These are phyloP conservation scores for Scortechinia acanthostroma DNA, from an alignment of 2,329 filamentous ascomycete genomes.

Conservation along the genomic window DNA sequence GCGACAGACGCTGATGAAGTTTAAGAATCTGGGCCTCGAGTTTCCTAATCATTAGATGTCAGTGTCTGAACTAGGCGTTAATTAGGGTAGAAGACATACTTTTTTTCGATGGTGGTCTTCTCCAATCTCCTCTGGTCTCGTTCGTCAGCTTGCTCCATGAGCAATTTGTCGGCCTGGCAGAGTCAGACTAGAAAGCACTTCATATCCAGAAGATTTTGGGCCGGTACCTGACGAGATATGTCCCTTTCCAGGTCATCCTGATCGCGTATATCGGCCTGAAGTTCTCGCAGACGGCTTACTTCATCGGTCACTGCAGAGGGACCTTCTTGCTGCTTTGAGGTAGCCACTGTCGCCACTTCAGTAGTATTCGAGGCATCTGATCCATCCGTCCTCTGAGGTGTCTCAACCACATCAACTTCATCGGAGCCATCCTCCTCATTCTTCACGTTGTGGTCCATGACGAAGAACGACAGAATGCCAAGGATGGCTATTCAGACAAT, in stretches of 20 bases:
- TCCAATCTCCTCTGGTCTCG: not conserved
- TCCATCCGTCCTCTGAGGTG: too few relatives aligned
- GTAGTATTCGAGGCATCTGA: too few relatives aligned
- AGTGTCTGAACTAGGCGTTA: too few relatives aligned
- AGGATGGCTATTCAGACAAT: too few relatives aligned
- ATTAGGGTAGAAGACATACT: not conserved
- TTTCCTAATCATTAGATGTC: too few relatives aligned
- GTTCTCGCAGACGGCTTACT: conserved; percentile 33
- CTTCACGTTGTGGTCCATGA: too few relatives aligned
- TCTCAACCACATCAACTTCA: too few relatives aligned
- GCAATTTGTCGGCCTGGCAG: conserved; percentile 14
- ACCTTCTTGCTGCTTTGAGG: too few relatives aligned
- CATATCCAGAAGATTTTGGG: too few relatives aligned
- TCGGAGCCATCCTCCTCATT: too few relatives aligned
- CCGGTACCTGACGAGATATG: conserved; percentile 60
- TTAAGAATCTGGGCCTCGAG: not conserved
- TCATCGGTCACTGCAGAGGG: not conserved
- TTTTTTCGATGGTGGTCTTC: not conserved
- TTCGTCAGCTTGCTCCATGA: not conserved
- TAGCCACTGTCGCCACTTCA: too few relatives aligned
- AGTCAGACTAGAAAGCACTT: conserved; percentile 52
- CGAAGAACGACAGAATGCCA: too few relatives aligned
- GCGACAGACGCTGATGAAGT: not conserved
- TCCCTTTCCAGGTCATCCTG: conserved; percentile 88
- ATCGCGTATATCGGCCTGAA: conserved; percentile 68